Conservation (phyloP, 441 rosid genomes). For the Macaranga tanarius region DNA sequence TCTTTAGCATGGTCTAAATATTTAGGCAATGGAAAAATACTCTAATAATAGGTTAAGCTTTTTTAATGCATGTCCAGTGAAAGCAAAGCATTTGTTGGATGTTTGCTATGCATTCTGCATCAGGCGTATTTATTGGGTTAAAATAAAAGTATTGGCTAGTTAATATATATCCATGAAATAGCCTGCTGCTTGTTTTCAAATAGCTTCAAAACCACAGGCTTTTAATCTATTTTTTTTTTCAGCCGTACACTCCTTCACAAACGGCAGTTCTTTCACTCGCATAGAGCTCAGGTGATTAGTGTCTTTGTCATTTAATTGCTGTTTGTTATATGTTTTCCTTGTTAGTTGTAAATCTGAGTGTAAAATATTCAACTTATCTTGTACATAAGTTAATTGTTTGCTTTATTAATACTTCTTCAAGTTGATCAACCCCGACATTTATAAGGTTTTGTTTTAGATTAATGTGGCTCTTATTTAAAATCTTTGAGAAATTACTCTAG, state of each 20-base stretch:
- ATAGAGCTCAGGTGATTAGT: constrained; percentile 87
- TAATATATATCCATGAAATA: constrained; percentile 6
- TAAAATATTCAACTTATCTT: not conserved
- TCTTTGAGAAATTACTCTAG: not conserved
- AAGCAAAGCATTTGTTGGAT: constrained; percentile 5
- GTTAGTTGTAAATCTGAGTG: not conserved
- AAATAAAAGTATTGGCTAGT: not conserved
- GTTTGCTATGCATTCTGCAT: not conserved
- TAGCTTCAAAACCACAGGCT: constrained; percentile 18
- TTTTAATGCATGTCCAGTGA: not conserved
- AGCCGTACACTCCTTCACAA: constrained; percentile 85
- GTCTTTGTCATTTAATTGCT: constrained; percentile 13
- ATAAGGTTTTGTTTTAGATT: not conserved
- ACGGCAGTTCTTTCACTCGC: constrained; percentile 96
- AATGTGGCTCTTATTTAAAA: not conserved
- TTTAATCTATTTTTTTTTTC: constrained; percentile 31
- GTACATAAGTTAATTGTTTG: not conserved
- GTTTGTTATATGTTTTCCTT: constrained; percentile 18
- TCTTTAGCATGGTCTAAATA: not conserved
- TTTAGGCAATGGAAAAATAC: not conserved
- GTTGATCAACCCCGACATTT: not conserved
- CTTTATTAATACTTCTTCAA: not conserved
- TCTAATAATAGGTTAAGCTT: not conserved
- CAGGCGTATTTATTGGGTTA: not conserved
- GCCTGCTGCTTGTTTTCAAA: not conserved